Percentiles rank a stretch among this genome's conserved stretches.
phyloP scores from a whole-genome alignment of 768 basidiomycete species.

The Auricularia sp. region DNA sequence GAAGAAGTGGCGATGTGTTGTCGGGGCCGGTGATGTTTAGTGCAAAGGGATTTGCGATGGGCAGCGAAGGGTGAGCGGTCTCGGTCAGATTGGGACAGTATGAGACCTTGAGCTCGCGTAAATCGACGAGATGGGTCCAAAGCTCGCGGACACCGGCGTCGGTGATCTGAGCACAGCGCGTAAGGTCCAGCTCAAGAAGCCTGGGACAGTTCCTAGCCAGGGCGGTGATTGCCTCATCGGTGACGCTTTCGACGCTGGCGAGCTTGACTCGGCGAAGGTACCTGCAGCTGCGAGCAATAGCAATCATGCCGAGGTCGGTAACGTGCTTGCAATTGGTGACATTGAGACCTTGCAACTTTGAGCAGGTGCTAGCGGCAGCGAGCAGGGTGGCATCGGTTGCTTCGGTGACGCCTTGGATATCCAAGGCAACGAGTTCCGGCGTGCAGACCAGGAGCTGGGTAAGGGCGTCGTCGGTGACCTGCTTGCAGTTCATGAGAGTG shows the following conservation, averaged over 20 bases:
- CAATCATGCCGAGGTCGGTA: constrained; percentile 66
- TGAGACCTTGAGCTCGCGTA: constrained; percentile 86
- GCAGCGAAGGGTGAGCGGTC: constrained; percentile 72
- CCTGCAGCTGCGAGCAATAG: constrained; percentile 65
- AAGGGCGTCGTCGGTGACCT: constrained; percentile 56
- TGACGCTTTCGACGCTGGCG: constrained; percentile 62
- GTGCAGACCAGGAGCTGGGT: constrained; percentile 55
- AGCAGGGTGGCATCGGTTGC: constrained; percentile 64
- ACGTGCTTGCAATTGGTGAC: constrained; percentile 73
- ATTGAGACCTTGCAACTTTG: constrained; percentile 84
- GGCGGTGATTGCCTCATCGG: constrained; percentile 64
- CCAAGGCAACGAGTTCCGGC: constrained; percentile 74
- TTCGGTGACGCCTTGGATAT: constrained; percentile 63
- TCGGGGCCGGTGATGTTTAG: constrained; percentile 40
- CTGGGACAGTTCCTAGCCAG: constrained; percentile 73
- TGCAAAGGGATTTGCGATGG: constrained; percentile 24
- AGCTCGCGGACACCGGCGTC: constrained; percentile 72
- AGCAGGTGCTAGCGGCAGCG: constrained; percentile 59
- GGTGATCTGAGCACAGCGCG: constrained; percentile 68
- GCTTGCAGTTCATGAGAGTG: constrained; percentile 71
- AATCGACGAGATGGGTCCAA: constrained; percentile 68
- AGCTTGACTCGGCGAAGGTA: constrained; percentile 85
- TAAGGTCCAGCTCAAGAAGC: constrained; percentile 90
- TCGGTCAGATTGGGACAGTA: constrained; percentile 73
- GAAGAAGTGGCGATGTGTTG: constrained; percentile 46